Percentiles rank a stretch among this genome's conserved stretches.
phyloP scores from a whole-genome alignment of 2,329 filamentous ascomycete genomes.

The Clonostachys sp. region DNA sequence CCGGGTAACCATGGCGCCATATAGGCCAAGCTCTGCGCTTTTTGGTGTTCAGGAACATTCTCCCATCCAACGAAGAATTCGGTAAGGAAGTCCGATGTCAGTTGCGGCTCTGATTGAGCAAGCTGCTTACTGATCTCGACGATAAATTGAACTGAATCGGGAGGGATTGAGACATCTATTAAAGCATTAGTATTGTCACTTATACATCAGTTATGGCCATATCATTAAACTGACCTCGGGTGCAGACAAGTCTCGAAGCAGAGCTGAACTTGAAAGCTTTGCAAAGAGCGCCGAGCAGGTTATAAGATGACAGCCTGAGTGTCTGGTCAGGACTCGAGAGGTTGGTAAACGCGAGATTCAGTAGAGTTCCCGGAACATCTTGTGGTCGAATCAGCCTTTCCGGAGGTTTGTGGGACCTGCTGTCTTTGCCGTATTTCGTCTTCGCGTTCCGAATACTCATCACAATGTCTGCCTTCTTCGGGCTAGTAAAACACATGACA shows the following conservation, averaged over 20 bases:
- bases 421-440: constrained; percentile 60
- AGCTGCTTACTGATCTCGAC: constrained; percentile 61
- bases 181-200: not conserved
- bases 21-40: constrained; percentile 62
- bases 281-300: constrained; percentile 62
- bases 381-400: constrained; percentile 65
- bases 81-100: constrained; percentile 66
- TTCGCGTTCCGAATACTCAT: constrained; percentile 60
- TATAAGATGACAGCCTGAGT: constrained; percentile 61
- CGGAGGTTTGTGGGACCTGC: constrained; percentile 53
- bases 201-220: not conserved
- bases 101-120: constrained; percentile 58
- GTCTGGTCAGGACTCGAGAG: constrained; percentile 57
- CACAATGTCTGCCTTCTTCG: constrained; percentile 58
- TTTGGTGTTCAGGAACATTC: constrained; percentile 63
- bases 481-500: constrained; percentile 67
- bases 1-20: constrained; percentile 66
- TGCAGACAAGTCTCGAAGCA: constrained; percentile 55
- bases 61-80: constrained; percentile 72
- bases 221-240: constrained; percentile 43
- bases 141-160: constrained; percentile 60
- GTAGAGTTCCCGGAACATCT: constrained; percentile 64
- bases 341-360: constrained; percentile 65
- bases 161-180: constrained; percentile 56
- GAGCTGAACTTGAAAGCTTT: constrained; percentile 63